Evolutionary conservation across 1,139 yeast genomes (phyloP), one percentile per base, ranked within the genome.

Genomic region (Candida labiduridarum): DNA sequence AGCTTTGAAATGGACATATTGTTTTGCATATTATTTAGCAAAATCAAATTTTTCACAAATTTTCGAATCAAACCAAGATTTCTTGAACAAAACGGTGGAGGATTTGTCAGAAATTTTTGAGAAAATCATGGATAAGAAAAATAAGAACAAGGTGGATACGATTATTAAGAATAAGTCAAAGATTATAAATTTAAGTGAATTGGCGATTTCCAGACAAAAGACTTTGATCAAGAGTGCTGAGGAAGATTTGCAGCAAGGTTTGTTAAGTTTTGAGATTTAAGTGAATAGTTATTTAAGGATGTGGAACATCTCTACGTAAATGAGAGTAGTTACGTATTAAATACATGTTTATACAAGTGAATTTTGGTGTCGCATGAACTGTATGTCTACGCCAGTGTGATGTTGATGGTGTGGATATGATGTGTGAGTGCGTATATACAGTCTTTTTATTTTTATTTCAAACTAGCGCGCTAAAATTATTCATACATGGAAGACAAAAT

Each of bases 1-100:
- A 45, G 83, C 92, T 2, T 72, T 94, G 48, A 89, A 90, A 68
- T 94, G 98, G 98, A 85, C 97, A 0, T 92, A 89, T 67, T 91
- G 92, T 5, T 81, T 90, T 63, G 86, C 90, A 2, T 94, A 72
- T 62, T 89, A 85, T 64, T 73, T 90, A 40, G 76, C 76, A 41
- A 71, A 70, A 35, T 71, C 76, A 42, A 73, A 79, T 52, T 73
- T 75, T 56, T 76, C 82, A 6, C 78, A 79, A 47, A 79, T 90
- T 12, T 84, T 90, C 60, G 96, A 90, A 59, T 84, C 81, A 50
- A 84, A 84, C 60, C 97, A 91, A 65, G 84, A 80, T 52, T 82
- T 83, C 49, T 71, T 94, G 46, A 85, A 85, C 49, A 73, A 79
- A 54, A 84, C 91, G 1, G 94, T 91, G 5, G 99, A 94, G 65